Base-by-base conservation (phyloP, 148 eudicot species). In the Nyssa sinensis region DNA sequence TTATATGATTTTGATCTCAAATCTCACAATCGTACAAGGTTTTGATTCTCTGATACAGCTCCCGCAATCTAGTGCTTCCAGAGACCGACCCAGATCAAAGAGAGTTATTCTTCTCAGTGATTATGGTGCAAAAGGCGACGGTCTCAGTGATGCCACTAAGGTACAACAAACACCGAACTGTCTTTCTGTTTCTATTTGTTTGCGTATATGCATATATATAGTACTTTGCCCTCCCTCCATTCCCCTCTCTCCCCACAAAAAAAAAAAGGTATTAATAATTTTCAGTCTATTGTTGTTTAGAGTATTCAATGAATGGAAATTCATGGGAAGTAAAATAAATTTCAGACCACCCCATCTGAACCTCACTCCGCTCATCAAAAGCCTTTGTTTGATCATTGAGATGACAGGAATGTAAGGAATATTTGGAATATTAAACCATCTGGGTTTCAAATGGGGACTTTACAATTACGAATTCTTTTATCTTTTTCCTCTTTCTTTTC, bases 71-170 rank as follows among this genome's bases (percentile, higher is more conserved):
- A 78, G 78, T 78, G 69, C 24, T 60, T 77, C 75, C 16, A 33
- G 41, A 77, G 65, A 60, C 64, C 35, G 29, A 29, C 67, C 73
- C 78, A 72, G 68, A 81, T 61, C 44, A 59, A 75, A 30, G 27
- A 77, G 58, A 61, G 74, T 67, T 53, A 68, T 81, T 75, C 62
- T 79, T 67, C 69, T 86, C 74, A 57, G 49, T 75, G 76, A 83
- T 47, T 86, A 37, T 71, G 92, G 92, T 28, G 92, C 90, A 69
- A 76, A 63, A 1, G 92, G 90, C 37, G 82, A 88, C 75, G 90
- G 90, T n/a, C 1, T 84, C 66, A 79, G 71, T 71, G 92, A 88
- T 81, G 92, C 86, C 64, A 86, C 92, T 44, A 44, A 84, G 90
- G 92, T 88, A 76, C 19, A 1, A 14, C 9, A 39, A 58, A 5